Evolutionary conservation across 2,329 filamentous ascomycete genomes (phyloP).

Genomic region (Aspergillus eucalypticola): DNA sequence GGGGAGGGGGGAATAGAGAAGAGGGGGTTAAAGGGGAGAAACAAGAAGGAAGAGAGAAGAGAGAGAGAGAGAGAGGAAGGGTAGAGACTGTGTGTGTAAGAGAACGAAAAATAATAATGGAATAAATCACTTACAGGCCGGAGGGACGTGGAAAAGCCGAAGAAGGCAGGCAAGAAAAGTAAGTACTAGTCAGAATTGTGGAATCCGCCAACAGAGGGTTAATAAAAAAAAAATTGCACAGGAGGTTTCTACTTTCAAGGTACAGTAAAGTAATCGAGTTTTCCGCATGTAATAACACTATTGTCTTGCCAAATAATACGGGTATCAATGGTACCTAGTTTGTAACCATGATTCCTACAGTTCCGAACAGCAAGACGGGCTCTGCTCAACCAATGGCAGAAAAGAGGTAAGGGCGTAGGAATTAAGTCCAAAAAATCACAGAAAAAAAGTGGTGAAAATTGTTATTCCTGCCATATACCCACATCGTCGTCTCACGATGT

Average conservation of each 20-base stretch:
- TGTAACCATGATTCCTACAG: neutral
- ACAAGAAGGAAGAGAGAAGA: constrained; percentile 19
- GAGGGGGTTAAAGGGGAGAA: constrained; percentile 22
- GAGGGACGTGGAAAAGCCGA: constrained; percentile 22
- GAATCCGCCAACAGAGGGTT: constrained; percentile 16
- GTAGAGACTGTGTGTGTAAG: constrained; percentile 15
- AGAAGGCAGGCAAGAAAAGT: constrained; percentile 19
- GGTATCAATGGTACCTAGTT: neutral
- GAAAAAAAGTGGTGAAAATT: constrained; percentile 18
- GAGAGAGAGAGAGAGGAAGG: constrained; percentile 18
- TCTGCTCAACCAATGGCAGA: neutral
- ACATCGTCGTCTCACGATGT: neutral
- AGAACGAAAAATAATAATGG: constrained; percentile 19
- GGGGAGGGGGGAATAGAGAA: constrained; percentile 16
- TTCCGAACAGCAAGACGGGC: neutral
- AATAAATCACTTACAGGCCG: constrained; percentile 17
- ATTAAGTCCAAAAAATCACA: constrained; percentile 1
- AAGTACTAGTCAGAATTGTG: constrained; percentile 19
- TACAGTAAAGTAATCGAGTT: neutral
- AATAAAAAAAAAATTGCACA: constrained; percentile 15
- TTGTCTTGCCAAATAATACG: neutral
- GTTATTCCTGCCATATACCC: constrained; percentile 25
- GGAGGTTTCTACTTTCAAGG: constrained; percentile 7
- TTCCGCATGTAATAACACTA: neutral
- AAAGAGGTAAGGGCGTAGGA: constrained; percentile 1